A percentile compares a stretch with the other conserved stretches of the same genome.
Evolutionary conservation across 1,284 basidiomycete species (phyloP).

Genomic region (Fistulina hepatica): DNA sequence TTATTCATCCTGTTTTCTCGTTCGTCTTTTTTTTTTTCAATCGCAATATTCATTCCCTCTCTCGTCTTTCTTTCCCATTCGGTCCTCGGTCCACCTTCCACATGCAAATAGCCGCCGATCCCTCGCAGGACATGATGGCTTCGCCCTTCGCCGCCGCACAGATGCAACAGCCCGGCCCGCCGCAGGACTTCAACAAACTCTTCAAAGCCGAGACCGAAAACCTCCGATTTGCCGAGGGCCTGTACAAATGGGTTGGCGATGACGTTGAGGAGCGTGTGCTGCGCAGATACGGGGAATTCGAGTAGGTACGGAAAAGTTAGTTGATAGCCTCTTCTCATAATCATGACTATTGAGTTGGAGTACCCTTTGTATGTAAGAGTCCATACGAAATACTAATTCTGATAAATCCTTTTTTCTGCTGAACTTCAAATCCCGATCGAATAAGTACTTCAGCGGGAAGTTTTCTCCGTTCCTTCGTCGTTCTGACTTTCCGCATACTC

Average conservation of each 20-base stretch:
- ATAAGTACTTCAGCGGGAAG: too few relatives aligned
- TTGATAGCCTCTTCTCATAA: too few relatives aligned
- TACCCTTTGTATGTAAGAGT: too few relatives aligned
- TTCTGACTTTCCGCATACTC: too few relatives aligned
- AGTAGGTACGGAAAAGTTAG: too few relatives aligned
- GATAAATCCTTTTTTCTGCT: too few relatives aligned
- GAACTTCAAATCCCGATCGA: too few relatives aligned
- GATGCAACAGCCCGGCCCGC: constrained; percentile 30
- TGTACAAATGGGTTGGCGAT: constrained; percentile 73
- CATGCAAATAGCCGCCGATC: constrained; percentile 52
- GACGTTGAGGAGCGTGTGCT: constrained; percentile 74
- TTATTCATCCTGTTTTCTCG: background rate
- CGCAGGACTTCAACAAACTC: constrained; percentile 81
- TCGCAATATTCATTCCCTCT: constrained; percentile 2
- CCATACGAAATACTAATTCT: too few relatives aligned
- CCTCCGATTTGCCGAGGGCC: constrained; percentile 79
- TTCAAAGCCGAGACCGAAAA: constrained; percentile 92
- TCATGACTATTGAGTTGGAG: too few relatives aligned
- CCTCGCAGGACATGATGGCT: constrained; percentile 61
- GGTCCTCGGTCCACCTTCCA: constrained; percentile 8
- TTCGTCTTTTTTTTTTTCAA: constrained; percentile 8
- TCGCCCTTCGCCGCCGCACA: constrained; percentile 63
- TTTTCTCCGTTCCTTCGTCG: too few relatives aligned
- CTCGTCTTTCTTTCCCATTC: constrained; percentile 8
- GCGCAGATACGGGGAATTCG: too few relatives aligned